phyloP scores from a whole-genome alignment of 2,329 filamentous ascomycete species.

The Ceratocystiopsis sp. region DNA sequence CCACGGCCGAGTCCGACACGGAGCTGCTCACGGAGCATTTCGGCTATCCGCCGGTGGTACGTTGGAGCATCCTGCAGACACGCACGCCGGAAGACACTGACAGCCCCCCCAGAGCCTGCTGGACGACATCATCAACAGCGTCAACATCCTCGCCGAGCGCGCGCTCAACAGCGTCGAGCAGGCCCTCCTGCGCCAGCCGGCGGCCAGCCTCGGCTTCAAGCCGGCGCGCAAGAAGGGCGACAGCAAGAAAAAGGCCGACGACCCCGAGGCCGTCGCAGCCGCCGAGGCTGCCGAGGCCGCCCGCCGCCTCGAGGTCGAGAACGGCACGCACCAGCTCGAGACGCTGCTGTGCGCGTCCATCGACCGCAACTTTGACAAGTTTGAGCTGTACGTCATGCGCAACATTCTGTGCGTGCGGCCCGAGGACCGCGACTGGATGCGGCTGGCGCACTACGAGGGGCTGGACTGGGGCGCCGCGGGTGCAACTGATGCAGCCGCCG shows the following conservation, averaged over 20 bases:
- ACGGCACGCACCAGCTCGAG: conserved; percentile 71
- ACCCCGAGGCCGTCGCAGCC: conserved; percentile 1
- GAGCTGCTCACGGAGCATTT: conserved; percentile 87
- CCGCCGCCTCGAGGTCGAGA: conserved; percentile 59
- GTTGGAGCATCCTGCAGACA: conserved; percentile 22
- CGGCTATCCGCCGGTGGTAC: conserved; percentile 78
- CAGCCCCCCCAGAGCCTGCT: conserved; percentile 52
- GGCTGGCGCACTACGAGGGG: conserved; percentile 70
- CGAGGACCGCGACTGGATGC: conserved; percentile 61
- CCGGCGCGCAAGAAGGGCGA: conserved; percentile 15
- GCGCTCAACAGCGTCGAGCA: conserved; percentile 78
- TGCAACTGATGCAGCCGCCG: conserved; percentile 4
- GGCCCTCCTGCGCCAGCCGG: conserved; percentile 57
- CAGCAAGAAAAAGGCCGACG: neutral
- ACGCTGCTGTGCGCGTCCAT: conserved; percentile 66
- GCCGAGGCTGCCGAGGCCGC: conserved; percentile 24
- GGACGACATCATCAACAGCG: conserved; percentile 93
- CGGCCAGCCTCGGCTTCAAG: conserved; percentile 67
- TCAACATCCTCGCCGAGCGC: conserved; percentile 85
- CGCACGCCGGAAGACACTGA: neutral
- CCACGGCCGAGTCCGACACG: conserved; percentile 27
- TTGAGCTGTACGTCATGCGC: conserved; percentile 77
- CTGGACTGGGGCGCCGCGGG: conserved; percentile 25
- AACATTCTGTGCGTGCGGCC: conserved; percentile 60
- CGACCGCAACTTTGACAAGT: conserved; percentile 71